Base-by-base conservation (phyloP, 1,284 basidiomycete species). In the Coriolopsis trogii region DNA sequence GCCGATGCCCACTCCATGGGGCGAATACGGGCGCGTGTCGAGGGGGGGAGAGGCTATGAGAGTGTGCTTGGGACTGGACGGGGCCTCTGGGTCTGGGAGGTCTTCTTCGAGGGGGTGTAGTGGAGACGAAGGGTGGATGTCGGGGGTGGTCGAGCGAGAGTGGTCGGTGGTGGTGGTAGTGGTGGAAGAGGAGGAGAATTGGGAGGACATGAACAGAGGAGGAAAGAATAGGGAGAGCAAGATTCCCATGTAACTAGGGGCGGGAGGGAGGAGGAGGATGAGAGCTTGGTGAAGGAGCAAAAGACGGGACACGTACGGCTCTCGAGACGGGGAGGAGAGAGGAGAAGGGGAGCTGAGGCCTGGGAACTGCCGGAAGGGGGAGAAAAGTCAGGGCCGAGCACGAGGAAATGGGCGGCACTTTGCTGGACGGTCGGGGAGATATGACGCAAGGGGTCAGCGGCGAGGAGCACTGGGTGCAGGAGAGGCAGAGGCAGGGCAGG, bases 161-260 rank as follows among this genome's bases (percentile, higher is more conserved):
- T 62, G 61, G 30, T 64, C 60, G 54, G 61, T 46, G 41, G 55
- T 33, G 44, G 61, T 54, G 41, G 56, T 51, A 40, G 55, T 33
- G 42, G 61, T 54, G 41, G 56, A 53, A 45, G 61, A 47, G n/a
- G 54, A 50, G 42, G 64, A 55, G 42, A 57, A 60, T 56, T 63
- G 59, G 48, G 64, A 56, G 51, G 58, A 59, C 67, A 68, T 68
- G 63, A 63, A 67, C 58, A 63, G 60, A 46, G 59, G 54, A 51
- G 67, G 63, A 50, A 68, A 68, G 57, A 68, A 58, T 39, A 68
- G 56, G n/a, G 67, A 67, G 41, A 68, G 56, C 52, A 68, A 21
- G 62, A 67, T 68, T 67, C 67, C 67, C 67, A 68, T 68, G 66
- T 62, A 68, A 57, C 49, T 46, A 51, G 41, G 24, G 21, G 44